A percentile compares a stretch with the other conserved stretches of the same genome.
Conservation (phyloP, 495 filamentous ascomycete genomes). For the Staphylotrichum longicolle region DNA sequence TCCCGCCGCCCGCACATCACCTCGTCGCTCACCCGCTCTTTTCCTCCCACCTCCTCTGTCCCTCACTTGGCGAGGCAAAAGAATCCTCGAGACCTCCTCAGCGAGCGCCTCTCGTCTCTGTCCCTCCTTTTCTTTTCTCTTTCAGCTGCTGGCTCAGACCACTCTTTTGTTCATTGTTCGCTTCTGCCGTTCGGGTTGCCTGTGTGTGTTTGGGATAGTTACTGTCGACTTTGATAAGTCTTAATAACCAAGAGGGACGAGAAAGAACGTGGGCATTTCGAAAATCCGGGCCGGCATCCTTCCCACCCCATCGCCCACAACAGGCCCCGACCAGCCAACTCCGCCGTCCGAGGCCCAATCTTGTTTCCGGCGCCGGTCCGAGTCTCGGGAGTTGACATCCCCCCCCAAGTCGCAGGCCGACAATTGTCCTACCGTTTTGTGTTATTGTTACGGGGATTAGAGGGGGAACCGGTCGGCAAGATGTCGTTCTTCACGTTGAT, state of each 20-base stretch:
- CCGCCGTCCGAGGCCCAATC: constrained; percentile 4
- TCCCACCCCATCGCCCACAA: constrained; percentile 14
- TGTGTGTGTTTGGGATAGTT: constrained; percentile 19
- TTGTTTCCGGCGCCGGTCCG: constrained; percentile 9
- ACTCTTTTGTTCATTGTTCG: constrained; percentile 45
- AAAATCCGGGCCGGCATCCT: constrained; percentile 3
- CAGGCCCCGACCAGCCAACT: neutral
- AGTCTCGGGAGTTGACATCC: constrained; percentile 24
- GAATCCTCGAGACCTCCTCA: constrained; percentile 31
- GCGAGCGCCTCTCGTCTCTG: constrained; percentile 39
- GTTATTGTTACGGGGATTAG: constrained; percentile 21
- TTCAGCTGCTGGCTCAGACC: constrained; percentile 60
- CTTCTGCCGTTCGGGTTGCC: constrained; percentile 21
- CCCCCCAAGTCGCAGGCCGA: constrained; percentile 53
- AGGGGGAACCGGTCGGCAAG: constrained; percentile 33
- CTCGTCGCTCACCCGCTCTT: constrained; percentile 19
- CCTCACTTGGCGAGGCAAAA: constrained; percentile 35
- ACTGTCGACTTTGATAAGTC: constrained; percentile 14
- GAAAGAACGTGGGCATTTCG: constrained; percentile 1
- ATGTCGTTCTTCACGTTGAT: constrained; percentile 44
- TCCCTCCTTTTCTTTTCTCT: constrained; percentile 39
- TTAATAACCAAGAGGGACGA: constrained; percentile 17
- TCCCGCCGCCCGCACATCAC: constrained; percentile 43
- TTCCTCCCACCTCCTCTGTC: constrained; percentile 23
- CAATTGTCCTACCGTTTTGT: constrained; percentile 24